Evolutionary conservation across 495 filamentous ascomycete species (phyloP).

Genomic region (Penicillium roqueforti): DNA sequence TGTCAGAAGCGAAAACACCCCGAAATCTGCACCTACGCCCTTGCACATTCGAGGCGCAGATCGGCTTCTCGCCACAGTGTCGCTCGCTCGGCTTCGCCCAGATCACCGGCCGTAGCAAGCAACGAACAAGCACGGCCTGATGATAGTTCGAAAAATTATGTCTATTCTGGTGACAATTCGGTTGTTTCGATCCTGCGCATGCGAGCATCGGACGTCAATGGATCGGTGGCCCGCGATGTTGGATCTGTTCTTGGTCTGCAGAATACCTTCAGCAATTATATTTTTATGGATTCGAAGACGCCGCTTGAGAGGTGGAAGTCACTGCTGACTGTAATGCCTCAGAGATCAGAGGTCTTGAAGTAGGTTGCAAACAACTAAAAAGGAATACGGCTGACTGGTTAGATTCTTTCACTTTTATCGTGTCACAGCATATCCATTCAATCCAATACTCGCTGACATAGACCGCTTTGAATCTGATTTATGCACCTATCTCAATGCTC

Average conservation of each 20-base stretch:
- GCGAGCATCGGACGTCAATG: conserved; percentile 55
- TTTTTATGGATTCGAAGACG: conserved; percentile 46
- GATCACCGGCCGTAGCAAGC: too few species aligned
- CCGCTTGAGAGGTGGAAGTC: conserved; percentile 28
- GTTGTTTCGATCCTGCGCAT: conserved; percentile 32
- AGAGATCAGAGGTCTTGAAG: conserved; percentile 33
- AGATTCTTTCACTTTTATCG: conserved; percentile 48
- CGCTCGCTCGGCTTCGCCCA: too few species aligned
- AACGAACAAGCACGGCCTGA: neutral
- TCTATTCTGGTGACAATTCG: conserved; percentile 39
- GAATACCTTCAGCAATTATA: conserved; percentile 67
- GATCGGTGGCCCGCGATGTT: conserved; percentile 30
- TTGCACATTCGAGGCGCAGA: neutral
- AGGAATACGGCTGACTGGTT: too few species aligned
- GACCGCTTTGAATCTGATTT: conserved; percentile 47
- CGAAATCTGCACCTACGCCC: conserved; percentile 34
- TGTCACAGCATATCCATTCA: conserved; percentile 47
- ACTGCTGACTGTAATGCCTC: conserved; percentile 28
- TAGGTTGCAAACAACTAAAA: conserved; percentile 9
- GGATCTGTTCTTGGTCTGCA: conserved; percentile 62
- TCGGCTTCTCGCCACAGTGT: too few species aligned
- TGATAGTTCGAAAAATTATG: conserved; percentile 37
- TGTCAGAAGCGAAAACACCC: conserved; percentile 32
- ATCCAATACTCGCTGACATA: conserved; percentile 47
- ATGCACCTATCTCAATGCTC: conserved; percentile 40